Base-by-base conservation (phyloP, 345 rosid genomes). In the Eucalyptus leucophloia region DNA sequence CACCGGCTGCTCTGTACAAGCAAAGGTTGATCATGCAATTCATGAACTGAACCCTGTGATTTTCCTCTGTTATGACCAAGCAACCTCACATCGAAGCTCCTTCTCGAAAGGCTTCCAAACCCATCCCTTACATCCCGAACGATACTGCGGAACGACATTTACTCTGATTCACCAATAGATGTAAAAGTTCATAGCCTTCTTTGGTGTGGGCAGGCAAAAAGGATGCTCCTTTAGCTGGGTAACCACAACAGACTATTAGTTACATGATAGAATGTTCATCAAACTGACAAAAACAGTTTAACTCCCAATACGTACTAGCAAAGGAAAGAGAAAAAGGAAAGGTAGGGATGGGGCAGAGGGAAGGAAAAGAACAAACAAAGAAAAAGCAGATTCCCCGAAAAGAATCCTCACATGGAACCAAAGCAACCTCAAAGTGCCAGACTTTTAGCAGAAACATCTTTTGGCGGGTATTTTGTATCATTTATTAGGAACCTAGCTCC, bases 71-170 rank as follows among this genome's bases (percentile, higher is more conserved):
- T 89, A 90, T 92, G 93, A 47, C 95, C 95, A 45, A 95, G 92
- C 90, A 96, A 88, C 96, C 98, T 95, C 92, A 96, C 94, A 87
- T 97, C 99, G 86, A 97, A 97, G 91, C 99, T 96, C 90, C 98
- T 95, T 89, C 98, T 93, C 0, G 99, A 98, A 54, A 98, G 91
- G 90, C 99, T 98, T 92, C 99, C 99, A 89, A 98, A 93, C 56
- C 98, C 96, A 92, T 96, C 99, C 92, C 98, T 97, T 89, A 98
- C 93, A 85, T 98, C 99, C 51, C 98, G 98, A 87, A 97, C 97
- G 88, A 98, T 97, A 92, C 99, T 95, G 3, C 99, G 95, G 92
- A 98, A 96, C 4, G 99, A 98, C 99, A 98, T 97, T 91, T 92
- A 45, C 87, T 49, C 81, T 34, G 12, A 86, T 44, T 67, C 49